phyloP scores from a whole-genome alignment of 2,329 filamentous ascomycete species.

The Acrocalymma vagum region DNA sequence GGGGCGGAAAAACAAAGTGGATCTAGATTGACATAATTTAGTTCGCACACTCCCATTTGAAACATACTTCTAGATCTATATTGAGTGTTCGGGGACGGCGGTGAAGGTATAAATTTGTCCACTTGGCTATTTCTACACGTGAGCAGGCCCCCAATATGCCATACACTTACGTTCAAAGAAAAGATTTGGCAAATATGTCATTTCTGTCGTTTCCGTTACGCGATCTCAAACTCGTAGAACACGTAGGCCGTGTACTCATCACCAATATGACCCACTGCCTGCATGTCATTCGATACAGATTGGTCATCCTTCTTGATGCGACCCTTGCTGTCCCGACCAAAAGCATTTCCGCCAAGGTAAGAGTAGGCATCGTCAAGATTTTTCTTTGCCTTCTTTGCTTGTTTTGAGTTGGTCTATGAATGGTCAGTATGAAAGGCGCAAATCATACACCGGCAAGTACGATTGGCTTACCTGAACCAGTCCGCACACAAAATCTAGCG shows the following conservation, averaged over 20 bases:
- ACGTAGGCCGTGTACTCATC: constrained; percentile 97
- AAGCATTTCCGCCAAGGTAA: constrained; percentile 93
- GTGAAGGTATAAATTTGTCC: too few relatives aligned
- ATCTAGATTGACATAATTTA: too few relatives aligned
- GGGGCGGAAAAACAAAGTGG: too few relatives aligned
- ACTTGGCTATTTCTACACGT: too few relatives aligned
- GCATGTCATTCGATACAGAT: constrained; percentile 81
- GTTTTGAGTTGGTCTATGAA: constrained; percentile 79
- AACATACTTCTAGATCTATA: too few relatives aligned
- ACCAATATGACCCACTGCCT: constrained; percentile 72
- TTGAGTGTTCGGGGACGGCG: too few relatives aligned
- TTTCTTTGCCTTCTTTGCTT: constrained; percentile 73
- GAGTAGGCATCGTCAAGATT: constrained; percentile 83
- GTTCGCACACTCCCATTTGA: too few relatives aligned
- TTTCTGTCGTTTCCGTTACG: too few relatives aligned
- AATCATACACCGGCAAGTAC: background rate
- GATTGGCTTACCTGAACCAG: constrained; percentile 73
- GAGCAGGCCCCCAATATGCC: too few relatives aligned
- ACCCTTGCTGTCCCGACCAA: constrained; percentile 92
- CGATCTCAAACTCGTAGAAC: constrained; percentile 92
- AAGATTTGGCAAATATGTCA: too few relatives aligned
- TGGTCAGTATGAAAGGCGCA: constrained; percentile 8
- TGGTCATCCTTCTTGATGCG: constrained; percentile 90
- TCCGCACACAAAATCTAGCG: constrained; percentile 86
- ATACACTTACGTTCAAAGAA: too few relatives aligned